Percentiles rank a stretch among this genome's conserved stretches.
Conservation (phyloP, 148 eudicot species). For the Drosera capensis region DNA sequence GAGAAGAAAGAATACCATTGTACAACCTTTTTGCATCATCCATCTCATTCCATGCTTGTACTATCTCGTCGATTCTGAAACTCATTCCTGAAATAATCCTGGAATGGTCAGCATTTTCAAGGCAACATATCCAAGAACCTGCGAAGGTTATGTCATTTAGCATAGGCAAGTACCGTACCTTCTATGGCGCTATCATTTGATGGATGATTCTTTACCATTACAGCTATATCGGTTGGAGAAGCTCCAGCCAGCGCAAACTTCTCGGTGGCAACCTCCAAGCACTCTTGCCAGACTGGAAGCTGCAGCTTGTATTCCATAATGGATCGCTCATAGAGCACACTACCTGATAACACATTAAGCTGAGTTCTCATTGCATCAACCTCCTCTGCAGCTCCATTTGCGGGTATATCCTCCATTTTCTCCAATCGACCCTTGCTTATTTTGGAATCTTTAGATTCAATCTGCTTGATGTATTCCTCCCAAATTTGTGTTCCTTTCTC, state of each 20-base stretch:
- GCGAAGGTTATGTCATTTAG: neutral
- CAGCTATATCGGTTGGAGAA: slow-evolving; percentile 83
- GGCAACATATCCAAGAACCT: neutral
- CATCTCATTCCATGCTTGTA: slow-evolving; percentile 99
- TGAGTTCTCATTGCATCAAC: slow-evolving; percentile 53
- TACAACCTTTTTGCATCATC: slow-evolving; percentile 81
- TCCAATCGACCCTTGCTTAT: slow-evolving; percentile 26
- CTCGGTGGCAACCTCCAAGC: slow-evolving; percentile 76
- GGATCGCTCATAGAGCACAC: slow-evolving; percentile 85
- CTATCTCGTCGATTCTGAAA: slow-evolving; percentile 90
- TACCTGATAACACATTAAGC: slow-evolving; percentile 75
- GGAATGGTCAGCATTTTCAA: slow-evolving; percentile 2
- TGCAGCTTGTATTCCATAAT: slow-evolving; percentile 73
- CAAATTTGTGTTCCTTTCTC: slow-evolving; percentile 78
- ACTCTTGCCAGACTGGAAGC: slow-evolving; percentile 90
- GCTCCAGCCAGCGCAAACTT: slow-evolving; percentile 87
- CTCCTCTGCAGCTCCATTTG: slow-evolving; percentile 36
- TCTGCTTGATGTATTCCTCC: slow-evolving; percentile 30
- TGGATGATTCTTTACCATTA: slow-evolving; percentile 89
- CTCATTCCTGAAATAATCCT: slow-evolving; percentile 46
- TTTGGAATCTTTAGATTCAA: slow-evolving; percentile 17
- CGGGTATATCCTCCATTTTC: slow-evolving; percentile 41
- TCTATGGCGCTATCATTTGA: slow-evolving; percentile 62
- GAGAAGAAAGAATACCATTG: slow-evolving; percentile 49
- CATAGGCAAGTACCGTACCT: slow-evolving; percentile 23